These are phyloP conservation scores for Ceratocystis alfenasii DNA, from an alignment of 2,329 filamentous ascomycete species.

Conservation along the genomic window DNA sequence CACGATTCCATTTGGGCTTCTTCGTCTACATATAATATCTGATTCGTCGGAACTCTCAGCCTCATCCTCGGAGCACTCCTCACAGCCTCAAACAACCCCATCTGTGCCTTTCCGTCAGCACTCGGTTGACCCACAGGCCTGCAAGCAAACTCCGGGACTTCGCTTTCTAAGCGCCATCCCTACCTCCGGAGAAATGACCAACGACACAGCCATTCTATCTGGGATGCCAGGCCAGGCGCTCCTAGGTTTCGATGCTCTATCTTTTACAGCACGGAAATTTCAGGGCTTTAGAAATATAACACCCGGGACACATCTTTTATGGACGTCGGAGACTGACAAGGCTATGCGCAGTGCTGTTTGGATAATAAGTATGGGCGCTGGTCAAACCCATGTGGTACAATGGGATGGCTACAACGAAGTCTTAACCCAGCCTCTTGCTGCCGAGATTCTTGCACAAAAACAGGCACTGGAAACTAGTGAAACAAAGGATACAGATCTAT, in stretches of 20 bases:
- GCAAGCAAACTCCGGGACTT: neutral
- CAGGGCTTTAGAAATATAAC: slow-evolving; percentile 45
- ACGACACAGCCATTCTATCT: neutral
- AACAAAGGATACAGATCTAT: slow-evolving; percentile 28
- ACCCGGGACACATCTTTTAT: slow-evolving; percentile 46
- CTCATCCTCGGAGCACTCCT: neutral
- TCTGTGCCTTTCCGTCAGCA: neutral
- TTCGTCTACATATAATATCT: slow-evolving; percentile 30
- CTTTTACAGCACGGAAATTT: slow-evolving; percentile 38
- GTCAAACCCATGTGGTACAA: slow-evolving; percentile 37
- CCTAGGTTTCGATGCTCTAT: slow-evolving; percentile 42
- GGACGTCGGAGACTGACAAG: slow-evolving; percentile 40
- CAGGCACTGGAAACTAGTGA: neutral
- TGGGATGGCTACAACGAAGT: slow-evolving; percentile 48
- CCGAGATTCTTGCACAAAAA: slow-evolving; percentile 28
- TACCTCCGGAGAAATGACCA: neutral
- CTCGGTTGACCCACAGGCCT: neutral
- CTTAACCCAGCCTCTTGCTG: slow-evolving; percentile 36
- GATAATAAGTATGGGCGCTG: slow-evolving; percentile 34
- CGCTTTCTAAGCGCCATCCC: neutral
- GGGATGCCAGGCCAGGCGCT: slow-evolving; percentile 40
- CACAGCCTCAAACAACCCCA: neutral
- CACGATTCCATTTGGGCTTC: slow-evolving; percentile 34
- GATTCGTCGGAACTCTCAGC: neutral
- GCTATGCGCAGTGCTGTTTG: slow-evolving; percentile 47